Base-by-base conservation (phyloP, 2,329 filamentous ascomycete genomes). In the Hymenoscyphus albidus region DNA sequence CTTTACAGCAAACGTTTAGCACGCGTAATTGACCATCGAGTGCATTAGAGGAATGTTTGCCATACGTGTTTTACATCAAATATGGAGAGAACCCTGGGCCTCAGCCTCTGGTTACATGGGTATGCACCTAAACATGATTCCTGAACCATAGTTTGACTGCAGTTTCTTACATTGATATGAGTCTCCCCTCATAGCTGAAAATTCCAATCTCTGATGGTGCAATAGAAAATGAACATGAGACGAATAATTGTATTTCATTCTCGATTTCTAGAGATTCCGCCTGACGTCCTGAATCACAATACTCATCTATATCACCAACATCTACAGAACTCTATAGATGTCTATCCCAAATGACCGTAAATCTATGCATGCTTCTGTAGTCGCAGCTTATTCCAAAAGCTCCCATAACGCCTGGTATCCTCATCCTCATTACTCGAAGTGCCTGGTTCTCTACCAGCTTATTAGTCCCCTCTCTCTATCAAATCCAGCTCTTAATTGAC, bases 401-500 rank as follows among this genome's bases (percentile, higher is more conserved):
- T 54, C 9, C 48, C 10, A 54, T 10, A 27, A 54, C 48, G 18
- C 48, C 48, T 12, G 16, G 18, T 54, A 54, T 22, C 48, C 12
- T 54, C 48, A 13, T 54, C 12, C 22, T 27, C 35, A 35, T 35
- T 35, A 35, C 35, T 35, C 9, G 9, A 35, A 0, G 3, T 35
- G 35, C 3, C 48, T 27, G 48, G 18, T 27, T 27, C 3, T 54
- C 48, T 54, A 98, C 95, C 95, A 99, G 79, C 94, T 98, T 75
- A 92, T 85, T 71, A 97, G 63, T 9, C 92, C 91, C 75, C 82
- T 92, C 63, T 82, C 83, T 57, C 95, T 82, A 81, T 99, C 93
- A 78, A 98, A 99, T 0, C 95, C 95, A 32, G 91, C 95, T 66
- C 95, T 81, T 69, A 99, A 77, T 81, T 98, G 93, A 63, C 83